These are phyloP conservation scores for Populus tremula DNA, from an alignment of 345 rosid genomes.

Conservation along the genomic window DNA sequence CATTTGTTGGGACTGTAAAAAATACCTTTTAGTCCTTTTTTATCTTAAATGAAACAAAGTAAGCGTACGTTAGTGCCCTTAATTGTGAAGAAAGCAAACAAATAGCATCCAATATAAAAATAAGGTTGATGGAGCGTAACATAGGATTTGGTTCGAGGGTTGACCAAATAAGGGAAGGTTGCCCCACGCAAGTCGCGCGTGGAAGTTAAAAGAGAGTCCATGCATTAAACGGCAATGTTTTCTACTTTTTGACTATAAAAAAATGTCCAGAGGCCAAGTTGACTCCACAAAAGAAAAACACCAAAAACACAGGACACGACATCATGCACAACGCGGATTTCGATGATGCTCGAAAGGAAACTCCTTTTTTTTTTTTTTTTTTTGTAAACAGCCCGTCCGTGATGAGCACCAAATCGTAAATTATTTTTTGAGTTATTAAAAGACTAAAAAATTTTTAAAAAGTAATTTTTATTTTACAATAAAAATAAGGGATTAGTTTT, in stretches of 20 bases:
- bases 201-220: neutral
- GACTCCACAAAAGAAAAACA: constrained; percentile 5
- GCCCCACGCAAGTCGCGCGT: constrained; percentile 19
- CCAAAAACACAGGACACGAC: neutral
- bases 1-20: too few species aligned
- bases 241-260: constrained; percentile 10
- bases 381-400: constrained; percentile 1
- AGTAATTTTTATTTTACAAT: too few species aligned
- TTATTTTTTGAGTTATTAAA: too few species aligned
- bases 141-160: constrained; percentile 9
- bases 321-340: neutral
- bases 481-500: too few species aligned
- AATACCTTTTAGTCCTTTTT: too few species aligned
- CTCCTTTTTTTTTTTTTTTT: neutral
- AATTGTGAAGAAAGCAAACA: neutral
- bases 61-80: neutral
- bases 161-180: constrained; percentile 15
- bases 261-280: constrained; percentile 11
- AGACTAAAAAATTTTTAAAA: too few species aligned
- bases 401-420: too few species aligned
- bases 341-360: neutral
- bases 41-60: neutral
- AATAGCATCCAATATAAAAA: neutral
- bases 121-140: neutral
- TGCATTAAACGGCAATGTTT: neutral